Base-by-base conservation (phyloP, 139 green algal species). In the Chlorella ohadii region DNA sequence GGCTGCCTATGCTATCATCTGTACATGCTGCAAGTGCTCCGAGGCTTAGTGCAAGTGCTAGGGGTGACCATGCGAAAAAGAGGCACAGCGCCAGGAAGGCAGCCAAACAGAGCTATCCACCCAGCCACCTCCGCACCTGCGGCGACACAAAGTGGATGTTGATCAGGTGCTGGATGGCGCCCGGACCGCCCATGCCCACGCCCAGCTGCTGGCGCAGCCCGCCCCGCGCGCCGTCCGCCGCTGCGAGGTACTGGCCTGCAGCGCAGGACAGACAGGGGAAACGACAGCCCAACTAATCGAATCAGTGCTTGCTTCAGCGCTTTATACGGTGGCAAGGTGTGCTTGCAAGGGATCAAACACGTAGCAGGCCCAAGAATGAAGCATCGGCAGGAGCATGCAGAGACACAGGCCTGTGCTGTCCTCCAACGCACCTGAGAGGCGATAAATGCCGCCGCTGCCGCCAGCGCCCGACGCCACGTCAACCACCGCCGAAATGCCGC, bases 111-210 rank as follows among this genome's bases (percentile, higher is more conserved):
- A 68, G 59, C 57, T 65, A 65, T 31, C 22, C 27, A 36, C 63
- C 63, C 63, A 70, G 12, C 1, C 9, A 27, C 11, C 74, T 4
- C 33, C 79, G 33, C 67, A 94, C 79, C 22, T 73, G 44, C 3
- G 71, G 72, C n/a, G 84, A 92, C 16, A 56, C 80, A 84, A 99
- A 98, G 90, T 99, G 95, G 4, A 97, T 92, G 88, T 96, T 98
- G 57, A 98, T 90, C 17, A 99, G 90, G 81, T 97, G 91, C 88
- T 98, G 95, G 78, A 98, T 82, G 68, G 63, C 66, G 27, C 78
- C 68, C 1, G 85, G 83, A 19, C 91, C 94, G 36, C 88, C 31
- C 89, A 97, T 88, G 19, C 33, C 28, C 2, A 97, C 90, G 23
- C 92, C 92, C 65, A 94, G 64, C 38, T 81, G 73, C 33, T 83